Base-by-base conservation (phyloP, 441 rosid species). In the Gossypium davidsonii region DNA sequence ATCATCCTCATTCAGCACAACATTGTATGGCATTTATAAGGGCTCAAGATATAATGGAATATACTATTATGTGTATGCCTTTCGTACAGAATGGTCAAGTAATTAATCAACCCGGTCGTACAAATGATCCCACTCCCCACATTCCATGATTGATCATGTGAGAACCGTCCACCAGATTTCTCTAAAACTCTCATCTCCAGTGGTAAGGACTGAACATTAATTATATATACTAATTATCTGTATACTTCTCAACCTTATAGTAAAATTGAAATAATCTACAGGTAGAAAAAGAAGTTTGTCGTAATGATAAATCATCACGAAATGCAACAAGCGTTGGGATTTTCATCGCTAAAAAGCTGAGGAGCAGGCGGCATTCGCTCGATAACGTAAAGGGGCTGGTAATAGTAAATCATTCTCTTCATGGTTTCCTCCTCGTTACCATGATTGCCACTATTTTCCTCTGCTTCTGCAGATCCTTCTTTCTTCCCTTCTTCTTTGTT, bases 301-400 rank as follows among this genome's bases (percentile, higher is more conserved):
- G 14, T 46, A 46, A 11, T 1, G 11, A 17, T 17, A 17, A 12
- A 12, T 46, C 55, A 46, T 61, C 46, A n/a, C 42, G 90, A 86
- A 75, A 94, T 84, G 82, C 85, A 84, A 60, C 98, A 94, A 3
- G 98, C 98, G 59, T 94, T 90, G 23, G 97, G 98, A 76, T 94
- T 94, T 82, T 94, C 98, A 59, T 94, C 98, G 55, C 98, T 94
- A 80, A 92, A 94, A 58, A 92, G 87, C 79, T 89, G 97, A 63
- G 97, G 97, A 12, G 97, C 91, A 39, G 93, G 95, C 61, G 93
- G 95, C 75, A 88, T 85, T 69, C 82, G 82, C 74, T 94, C 95
- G 4, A 88, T 77, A 53, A 87, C 80, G 55, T 94, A 87, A 37
- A 76, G 72, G 5, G 95, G 95, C 49, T 89, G 90, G 73, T 88